Evolutionary conservation across 108 stramenopile species (phyloP), one percentile per base, ranked within the genome.

Genomic region (Fragilariopsis cylindrus): DNA sequence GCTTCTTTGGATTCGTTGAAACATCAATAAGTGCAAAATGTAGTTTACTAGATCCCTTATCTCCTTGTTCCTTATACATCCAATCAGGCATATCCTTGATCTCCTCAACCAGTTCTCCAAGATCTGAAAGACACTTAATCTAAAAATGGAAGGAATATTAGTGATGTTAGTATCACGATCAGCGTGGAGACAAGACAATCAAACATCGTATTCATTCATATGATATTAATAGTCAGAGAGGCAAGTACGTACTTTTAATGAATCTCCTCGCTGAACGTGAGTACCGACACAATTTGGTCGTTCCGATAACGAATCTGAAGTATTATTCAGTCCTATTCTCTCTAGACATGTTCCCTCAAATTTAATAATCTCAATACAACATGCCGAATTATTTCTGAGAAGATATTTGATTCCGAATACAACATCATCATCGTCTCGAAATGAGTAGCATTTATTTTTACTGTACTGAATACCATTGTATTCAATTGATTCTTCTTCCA

Each of bases 401-500:
- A 63, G 46, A 30, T 63, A 9, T 43, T 43, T 63, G 0, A 63
- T 63, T 45, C 42, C 62, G 46, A 63, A 63, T 7, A 45, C 40
- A 45, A n/a, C 45, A 45, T 45, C 9, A 1, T 4, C 46, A 4
- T 43, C 62, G 9, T 15, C 42, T 9, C 43, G 4, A 9, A 5
- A 7, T 9, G 43, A 4, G 58, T 60, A 60, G 58, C 16, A 60
- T n/a, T 9, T 60, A 44, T 45, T 63, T 63, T 12, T 63, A 4
- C 45, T 41, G 62, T 43, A 63, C 5, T 12, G 43, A 1, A n/a
- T 5, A 7, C 62, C 62, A 8, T 63, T 44, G 40, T n/a, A 63
- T 11, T 63, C 43, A 45, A 63, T 44, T 5, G 62, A 63, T 45
- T 63, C 62, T 63, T 63, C 39, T 1, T 63, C 62, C 3, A 63